Evolutionary conservation across 2,329 filamentous ascomycete species (phyloP), one percentile per base, ranked within the genome.

Genomic region (Trichoderma asperellum): DNA sequence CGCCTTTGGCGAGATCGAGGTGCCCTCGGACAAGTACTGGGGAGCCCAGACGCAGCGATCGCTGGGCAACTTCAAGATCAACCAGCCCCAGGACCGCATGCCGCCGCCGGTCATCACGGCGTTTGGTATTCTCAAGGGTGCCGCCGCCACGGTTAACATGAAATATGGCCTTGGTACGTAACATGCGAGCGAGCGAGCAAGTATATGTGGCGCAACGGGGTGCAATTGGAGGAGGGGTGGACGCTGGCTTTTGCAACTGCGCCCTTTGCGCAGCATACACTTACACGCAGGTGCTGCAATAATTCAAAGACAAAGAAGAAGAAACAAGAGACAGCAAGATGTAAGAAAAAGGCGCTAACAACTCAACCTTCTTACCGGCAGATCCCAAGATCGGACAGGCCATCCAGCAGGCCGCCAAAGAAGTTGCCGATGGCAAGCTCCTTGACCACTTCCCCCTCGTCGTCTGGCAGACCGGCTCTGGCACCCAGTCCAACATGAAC

Each of bases 401-500:
- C 73, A 98, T 98, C 77, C 92, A 97, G 84, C 89, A 97, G 85
- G 96, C 96, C 70, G 94, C 96, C 73, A 88, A 90, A 72, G 96
- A 99, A 85, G 95, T 99, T 52, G 94, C 95, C 69, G 91, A 92
- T 73, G 89, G 96, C 79, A 97, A 97, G 87, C 91, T 98, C 76
- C 82, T 96, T 77, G 94, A 97, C 82, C 95, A 98, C 86, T 98
- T 99, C 85, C 96, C 96, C 73, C 92, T 98, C 71, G 95, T 98
- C 69, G 95, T 99, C 79, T 99, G 96, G 96, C 96, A 99, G 86
- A 99, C 96, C 67, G 96, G 96, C 73, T 98, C 96, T 62, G 96
- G 96, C 79, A 98, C 96, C 35, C 96, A 98, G 86, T 97, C 94
- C 81, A 98, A 97, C 89, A 98, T 98, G 96, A 99, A 99, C 85